Evolutionary conservation across 768 basidiomycete species (phyloP), one percentile per base, ranked within the genome.

Genomic region (Lactarius vividus): DNA sequence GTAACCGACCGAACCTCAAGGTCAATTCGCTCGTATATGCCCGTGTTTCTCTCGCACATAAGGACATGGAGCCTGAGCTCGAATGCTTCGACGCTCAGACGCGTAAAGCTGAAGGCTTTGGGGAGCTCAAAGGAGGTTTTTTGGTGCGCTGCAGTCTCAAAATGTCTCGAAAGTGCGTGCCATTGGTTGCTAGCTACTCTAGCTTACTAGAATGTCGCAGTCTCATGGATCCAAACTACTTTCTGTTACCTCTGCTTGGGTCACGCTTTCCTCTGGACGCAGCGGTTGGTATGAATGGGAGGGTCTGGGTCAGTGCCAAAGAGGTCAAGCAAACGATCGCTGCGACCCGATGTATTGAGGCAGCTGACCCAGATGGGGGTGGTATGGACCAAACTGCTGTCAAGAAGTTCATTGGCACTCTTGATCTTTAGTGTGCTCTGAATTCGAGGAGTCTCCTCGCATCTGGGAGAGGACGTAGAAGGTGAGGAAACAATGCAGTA

Each of bases 41-140:
- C 0, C 86, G 96, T 29, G 88, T 99, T 35, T 94, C 94, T 16
- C 79, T 96, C 26, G 95, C 97, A 6, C 94, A 96, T 73, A 92
- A 94, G 72, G 96, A 98, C 75, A 96, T 98, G 92, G 97, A 99
- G 62, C 96, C 97, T 1, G 97, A 99, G 73, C 79, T 99, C 10
- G 94, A 97, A 74, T 99, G 97, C 75, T 93, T 97, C 71, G 93
- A 98, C 73, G 92, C 94, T 2, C 90, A 94, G 71, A 94, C 92
- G 29, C 88, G 86, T 69, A 98, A 97, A 76, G 80, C 94, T 1
- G 92, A 93, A 66, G 96, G 94, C 0, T 98, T 92, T 71, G 97
- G 97, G 1, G 95, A 96, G 70, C 82, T 99, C 42, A 94, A 92
- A 69, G 91, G 88, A 9, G 96, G 96, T 1, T 91, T 96, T 71